A percentile compares a stretch with the other conserved stretches of the same genome.
Conservation (phyloP, 2,329 filamentous ascomycete genomes). For the Cladophialophora psammophila region DNA sequence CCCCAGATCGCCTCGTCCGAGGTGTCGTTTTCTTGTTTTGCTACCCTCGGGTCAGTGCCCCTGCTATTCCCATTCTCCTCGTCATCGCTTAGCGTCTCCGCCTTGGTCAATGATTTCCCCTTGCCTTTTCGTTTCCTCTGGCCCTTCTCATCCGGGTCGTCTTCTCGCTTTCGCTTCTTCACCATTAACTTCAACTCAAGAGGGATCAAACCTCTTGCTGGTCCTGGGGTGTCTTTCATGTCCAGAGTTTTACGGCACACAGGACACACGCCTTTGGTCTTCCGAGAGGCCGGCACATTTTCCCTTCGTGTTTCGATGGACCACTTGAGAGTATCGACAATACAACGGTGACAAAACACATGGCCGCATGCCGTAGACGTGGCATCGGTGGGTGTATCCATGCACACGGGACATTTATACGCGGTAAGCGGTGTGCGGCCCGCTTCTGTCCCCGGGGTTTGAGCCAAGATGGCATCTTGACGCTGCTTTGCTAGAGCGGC, state of each 20-base stretch:
- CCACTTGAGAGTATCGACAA: constrained; percentile 66
- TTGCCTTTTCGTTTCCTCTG: constrained; percentile 33
- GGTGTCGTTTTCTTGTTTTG: constrained; percentile 21
- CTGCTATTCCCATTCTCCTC: constrained; percentile 25
- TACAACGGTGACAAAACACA: constrained; percentile 69
- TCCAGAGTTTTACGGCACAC: constrained; percentile 54
- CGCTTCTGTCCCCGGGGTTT: constrained; percentile 42
- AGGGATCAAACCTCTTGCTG: constrained; percentile 34
- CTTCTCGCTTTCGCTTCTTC: constrained; percentile 29
- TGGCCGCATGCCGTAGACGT: constrained; percentile 69
- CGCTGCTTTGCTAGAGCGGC: constrained; percentile 61
- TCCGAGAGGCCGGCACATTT: constrained; percentile 44
- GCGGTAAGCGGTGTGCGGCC: constrained; percentile 52
- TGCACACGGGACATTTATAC: constrained; percentile 68
- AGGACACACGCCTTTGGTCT: constrained; percentile 51
- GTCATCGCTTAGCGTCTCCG: constrained; percentile 30
- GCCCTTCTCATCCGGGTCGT: constrained; percentile 6
- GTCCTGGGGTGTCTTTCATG: constrained; percentile 47
- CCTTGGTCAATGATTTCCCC: constrained; percentile 23
- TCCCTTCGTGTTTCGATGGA: constrained; percentile 59
- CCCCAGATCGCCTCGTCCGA: constrained; percentile 31
- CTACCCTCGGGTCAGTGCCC: constrained; percentile 19
- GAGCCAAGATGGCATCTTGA: constrained; percentile 59
- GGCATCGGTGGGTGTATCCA: constrained; percentile 67
- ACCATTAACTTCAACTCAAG: constrained; percentile 38